A percentile compares a stretch with the other conserved stretches of the same genome.
Conservation (phyloP, 768 basidiomycete genomes). For the Sarcomyxa edulis region DNA sequence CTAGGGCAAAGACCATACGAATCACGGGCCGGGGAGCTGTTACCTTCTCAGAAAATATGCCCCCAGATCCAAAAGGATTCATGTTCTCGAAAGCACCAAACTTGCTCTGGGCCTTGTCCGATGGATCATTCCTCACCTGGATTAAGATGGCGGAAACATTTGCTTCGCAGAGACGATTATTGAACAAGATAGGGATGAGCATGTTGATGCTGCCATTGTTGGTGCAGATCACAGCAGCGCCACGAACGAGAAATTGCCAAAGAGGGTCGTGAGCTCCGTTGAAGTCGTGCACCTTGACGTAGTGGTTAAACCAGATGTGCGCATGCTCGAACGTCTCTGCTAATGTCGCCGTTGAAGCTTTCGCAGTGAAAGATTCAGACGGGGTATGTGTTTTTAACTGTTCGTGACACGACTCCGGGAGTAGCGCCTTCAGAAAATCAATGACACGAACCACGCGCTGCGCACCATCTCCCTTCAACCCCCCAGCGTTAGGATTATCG, state of each 20-base stretch:
- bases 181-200: slow-evolving; percentile 16
- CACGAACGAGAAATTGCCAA: slow-evolving; percentile 12
- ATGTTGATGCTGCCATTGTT: slow-evolving; percentile 16
- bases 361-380: neutral
- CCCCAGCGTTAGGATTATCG: too few relatives aligned
- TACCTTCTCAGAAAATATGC: too few relatives aligned
- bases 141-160: slow-evolving; percentile 16
- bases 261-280: slow-evolving; percentile 14
- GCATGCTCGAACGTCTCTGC: slow-evolving; percentile 12
- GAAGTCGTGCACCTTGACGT: slow-evolving; percentile 21
- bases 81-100: slow-evolving; percentile 15
- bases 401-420: too few relatives aligned
- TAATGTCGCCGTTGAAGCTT: slow-evolving; percentile 1
- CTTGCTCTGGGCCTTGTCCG: slow-evolving; percentile 8
- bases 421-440: too few relatives aligned
- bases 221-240: slow-evolving; percentile 22
- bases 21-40: slow-evolving; percentile 13
- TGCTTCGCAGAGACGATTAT: slow-evolving; percentile 6
- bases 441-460: too few relatives aligned
- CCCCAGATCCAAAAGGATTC: slow-evolving; percentile 15
- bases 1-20: slow-evolving; percentile 20
- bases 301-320: slow-evolving; percentile 24
- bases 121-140: slow-evolving; percentile 15
- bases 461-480: too few relatives aligned
- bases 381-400: too few relatives aligned